Percentiles rank a stretch among this genome's conserved stretches.
phyloP scores from a whole-genome alignment of 2,329 filamentous ascomycete genomes.

The Aureobasidium sp. region DNA sequence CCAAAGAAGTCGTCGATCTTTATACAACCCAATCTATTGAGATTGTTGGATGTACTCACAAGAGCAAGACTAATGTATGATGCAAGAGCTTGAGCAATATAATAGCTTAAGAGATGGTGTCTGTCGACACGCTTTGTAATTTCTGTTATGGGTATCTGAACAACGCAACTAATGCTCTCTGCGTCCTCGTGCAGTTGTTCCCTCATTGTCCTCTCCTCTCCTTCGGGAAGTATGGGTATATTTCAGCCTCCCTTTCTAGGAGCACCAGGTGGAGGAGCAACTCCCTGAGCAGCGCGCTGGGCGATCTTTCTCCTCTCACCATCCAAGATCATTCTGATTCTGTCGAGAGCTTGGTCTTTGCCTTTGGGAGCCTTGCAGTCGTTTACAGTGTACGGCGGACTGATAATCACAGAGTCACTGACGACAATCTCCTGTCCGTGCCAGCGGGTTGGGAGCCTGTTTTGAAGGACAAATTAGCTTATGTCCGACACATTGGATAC shows the following conservation, averaged over 20 bases:
- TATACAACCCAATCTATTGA: not conserved
- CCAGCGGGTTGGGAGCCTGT: conserved; percentile 51
- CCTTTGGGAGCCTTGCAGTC: conserved; percentile 43
- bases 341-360: conserved; percentile 35
- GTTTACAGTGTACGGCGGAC: conserved; percentile 51
- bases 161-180: not conserved
- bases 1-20: not conserved
- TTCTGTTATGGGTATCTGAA: not conserved
- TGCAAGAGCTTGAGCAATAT: not conserved
- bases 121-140: not conserved
- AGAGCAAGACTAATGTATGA: not conserved
- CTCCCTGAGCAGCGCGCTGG: conserved; percentile 1
- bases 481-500: not conserved
- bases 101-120: not conserved
- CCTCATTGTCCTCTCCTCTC: not conserved
- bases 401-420: conserved; percentile 53
- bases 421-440: conserved; percentile 52
- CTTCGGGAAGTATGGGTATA: not conserved
- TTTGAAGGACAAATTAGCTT: not conserved
- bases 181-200: not conserved
- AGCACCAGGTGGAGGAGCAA: not conserved
- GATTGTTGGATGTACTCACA: too few relatives aligned
- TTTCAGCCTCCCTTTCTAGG: conserved; percentile 15
- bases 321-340: conserved; percentile 41
- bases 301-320: conserved; percentile 38